phyloP scores from a whole-genome alignment of 2,329 filamentous ascomycete species.

The Fusarium incarnatum region DNA sequence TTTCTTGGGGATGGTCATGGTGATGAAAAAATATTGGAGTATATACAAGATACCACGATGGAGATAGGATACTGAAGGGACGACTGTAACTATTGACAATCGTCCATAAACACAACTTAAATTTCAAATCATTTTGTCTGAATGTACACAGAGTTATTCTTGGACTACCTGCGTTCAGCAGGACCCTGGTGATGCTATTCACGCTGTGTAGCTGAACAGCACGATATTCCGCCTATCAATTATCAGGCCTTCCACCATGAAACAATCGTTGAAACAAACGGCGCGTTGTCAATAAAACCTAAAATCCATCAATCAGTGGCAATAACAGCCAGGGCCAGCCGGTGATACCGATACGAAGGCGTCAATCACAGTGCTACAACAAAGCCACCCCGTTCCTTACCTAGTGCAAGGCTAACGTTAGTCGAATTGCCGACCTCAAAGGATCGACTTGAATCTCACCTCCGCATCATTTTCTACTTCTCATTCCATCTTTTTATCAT shows the following conservation, averaged over 20 bases:
- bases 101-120: neutral
- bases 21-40: slow-evolving; percentile 2
- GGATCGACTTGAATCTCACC: neutral
- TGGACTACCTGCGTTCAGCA: neutral
- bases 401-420: slow-evolving; percentile 2
- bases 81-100: neutral
- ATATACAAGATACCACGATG: slow-evolving; percentile 33
- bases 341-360: slow-evolving; percentile 1
- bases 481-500: neutral
- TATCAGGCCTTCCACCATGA: neutral
- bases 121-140: neutral
- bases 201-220: neutral
- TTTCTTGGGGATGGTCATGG: neutral
- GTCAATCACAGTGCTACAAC: neutral
- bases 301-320: neutral
- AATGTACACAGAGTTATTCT: neutral
- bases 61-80: neutral
- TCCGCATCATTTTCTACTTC: neutral
- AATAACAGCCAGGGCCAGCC: neutral
- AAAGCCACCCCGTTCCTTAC: slow-evolving; percentile 1
- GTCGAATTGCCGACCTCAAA: slow-evolving; percentile 1
- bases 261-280: neutral
- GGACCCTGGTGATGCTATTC: neutral
- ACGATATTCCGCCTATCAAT: neutral
- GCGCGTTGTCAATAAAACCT: neutral